Conservation (phyloP, 2,329 filamentous ascomycete genomes). For the Corinectria fuckeliana region DNA sequence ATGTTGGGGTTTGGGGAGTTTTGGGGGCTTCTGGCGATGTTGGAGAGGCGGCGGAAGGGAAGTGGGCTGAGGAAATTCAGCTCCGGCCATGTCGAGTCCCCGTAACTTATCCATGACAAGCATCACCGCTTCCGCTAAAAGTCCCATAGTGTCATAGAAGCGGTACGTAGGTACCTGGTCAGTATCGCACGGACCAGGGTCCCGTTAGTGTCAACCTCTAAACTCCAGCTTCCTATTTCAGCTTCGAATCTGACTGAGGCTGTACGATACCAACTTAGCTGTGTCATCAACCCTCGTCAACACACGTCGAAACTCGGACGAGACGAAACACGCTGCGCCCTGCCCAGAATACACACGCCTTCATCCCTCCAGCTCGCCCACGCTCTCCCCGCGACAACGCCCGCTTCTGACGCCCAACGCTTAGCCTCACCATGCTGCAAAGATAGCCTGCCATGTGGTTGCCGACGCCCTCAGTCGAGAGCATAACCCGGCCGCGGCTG, state of each 20-base stretch:
- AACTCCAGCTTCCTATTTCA: conserved; percentile 8
- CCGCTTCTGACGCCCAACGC: conserved; percentile 1
- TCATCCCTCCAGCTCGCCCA: background rate
- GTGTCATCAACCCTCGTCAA: background rate
- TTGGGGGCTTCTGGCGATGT: conserved; percentile 12
- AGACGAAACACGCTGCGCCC: background rate
- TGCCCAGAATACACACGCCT: background rate
- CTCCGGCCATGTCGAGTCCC: conserved; percentile 14
- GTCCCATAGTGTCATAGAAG: conserved; percentile 20
- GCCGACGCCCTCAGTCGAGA: conserved; percentile 58
- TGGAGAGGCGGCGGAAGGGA: conserved; percentile 1
- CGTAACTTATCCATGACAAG: conserved; percentile 29
- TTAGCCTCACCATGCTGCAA: conserved; percentile 41
- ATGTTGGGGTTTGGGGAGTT: conserved; percentile 14
- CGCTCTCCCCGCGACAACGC: background rate
- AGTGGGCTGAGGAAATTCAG: conserved; percentile 39
- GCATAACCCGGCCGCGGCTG: conserved; percentile 60
- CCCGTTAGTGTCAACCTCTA: background rate
- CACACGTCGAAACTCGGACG: background rate
- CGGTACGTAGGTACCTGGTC: conserved; percentile 23
- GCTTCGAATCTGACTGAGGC: background rate
- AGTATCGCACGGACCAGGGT: conserved; percentile 2
- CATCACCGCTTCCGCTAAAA: conserved; percentile 32
- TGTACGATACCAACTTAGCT: background rate
- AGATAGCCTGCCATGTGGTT: conserved; percentile 52